phyloP scores from a whole-genome alignment of 2,329 filamentous ascomycete species.

The Alternaria sp. region DNA sequence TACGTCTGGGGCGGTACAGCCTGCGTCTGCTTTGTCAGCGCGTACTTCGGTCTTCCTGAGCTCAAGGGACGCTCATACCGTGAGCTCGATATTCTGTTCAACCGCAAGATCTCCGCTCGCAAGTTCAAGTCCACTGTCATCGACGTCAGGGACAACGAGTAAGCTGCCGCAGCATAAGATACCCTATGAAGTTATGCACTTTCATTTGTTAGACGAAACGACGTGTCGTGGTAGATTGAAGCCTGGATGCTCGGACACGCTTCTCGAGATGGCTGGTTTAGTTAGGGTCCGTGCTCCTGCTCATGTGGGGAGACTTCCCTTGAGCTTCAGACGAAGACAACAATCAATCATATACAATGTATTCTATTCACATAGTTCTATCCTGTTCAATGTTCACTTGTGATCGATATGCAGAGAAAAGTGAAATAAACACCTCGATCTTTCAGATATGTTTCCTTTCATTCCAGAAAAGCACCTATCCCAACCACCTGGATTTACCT shows the following conservation, averaged over 20 bases:
- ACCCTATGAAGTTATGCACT: not conserved
- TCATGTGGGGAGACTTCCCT: not conserved
- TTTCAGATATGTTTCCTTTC: not conserved
- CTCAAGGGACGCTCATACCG: slow-evolving; percentile 58
- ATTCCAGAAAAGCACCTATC: too few species aligned
- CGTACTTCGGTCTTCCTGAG: slow-evolving; percentile 63
- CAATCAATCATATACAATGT: not conserved
- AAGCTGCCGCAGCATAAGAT: slow-evolving; percentile 38
- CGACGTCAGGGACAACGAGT: slow-evolving; percentile 69
- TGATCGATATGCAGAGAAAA: too few species aligned
- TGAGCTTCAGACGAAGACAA: not conserved
- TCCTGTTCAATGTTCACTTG: not conserved
- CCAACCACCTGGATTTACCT: not conserved
- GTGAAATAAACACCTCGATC: too few species aligned
- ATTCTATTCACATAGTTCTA: not conserved
- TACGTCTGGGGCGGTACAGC: slow-evolving; percentile 54
- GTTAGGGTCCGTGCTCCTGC: not conserved
- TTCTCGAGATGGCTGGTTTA: not conserved
- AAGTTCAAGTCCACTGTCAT: slow-evolving; percentile 64
- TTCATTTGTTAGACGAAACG: not conserved
- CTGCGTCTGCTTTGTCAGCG: slow-evolving; percentile 60
- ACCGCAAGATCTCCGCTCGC: slow-evolving; percentile 60
- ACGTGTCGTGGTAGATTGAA: not conserved
- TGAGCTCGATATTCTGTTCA: slow-evolving; percentile 58
- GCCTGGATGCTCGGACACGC: too few species aligned